These are phyloP conservation scores for Carnegiea gigantea DNA, from an alignment of 179 eudicot genomes.

Conservation along the genomic window DNA sequence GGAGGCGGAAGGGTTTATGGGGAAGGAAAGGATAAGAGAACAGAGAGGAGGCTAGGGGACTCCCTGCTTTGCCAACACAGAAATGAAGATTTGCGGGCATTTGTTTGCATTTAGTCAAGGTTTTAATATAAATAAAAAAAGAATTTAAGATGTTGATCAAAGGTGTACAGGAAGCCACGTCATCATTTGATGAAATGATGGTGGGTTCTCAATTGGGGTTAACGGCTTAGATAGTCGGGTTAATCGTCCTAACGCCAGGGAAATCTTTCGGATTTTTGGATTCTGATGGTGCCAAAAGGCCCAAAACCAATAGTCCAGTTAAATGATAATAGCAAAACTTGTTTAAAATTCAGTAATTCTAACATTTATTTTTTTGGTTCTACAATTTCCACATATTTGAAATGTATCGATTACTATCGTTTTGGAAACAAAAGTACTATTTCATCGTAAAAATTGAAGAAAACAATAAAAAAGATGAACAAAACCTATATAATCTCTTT, in stretches of 20 bases:
- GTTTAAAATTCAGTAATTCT: no score
- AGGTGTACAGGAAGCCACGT: constrained; percentile 6
- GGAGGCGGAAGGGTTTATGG: constrained; percentile 16
- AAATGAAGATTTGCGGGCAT: neutral
- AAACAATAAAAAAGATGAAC: no score
- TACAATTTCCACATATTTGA: no score
- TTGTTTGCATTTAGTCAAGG: neutral
- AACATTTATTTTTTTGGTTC: no score
- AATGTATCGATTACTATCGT: no score
- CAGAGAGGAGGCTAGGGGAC: neutral
- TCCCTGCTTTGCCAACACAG: neutral
- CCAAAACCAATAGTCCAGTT: no score
- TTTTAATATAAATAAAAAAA: neutral
- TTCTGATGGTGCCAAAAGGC: neutral
- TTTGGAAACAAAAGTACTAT: no score
- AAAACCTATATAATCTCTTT: no score
- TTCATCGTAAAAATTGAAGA: no score
- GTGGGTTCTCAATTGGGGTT: neutral
- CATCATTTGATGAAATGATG: neutral
- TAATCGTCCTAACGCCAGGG: neutral
- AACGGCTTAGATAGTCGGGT: constrained; percentile 1
- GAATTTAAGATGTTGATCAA: constrained; percentile 13
- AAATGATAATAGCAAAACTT: no score
- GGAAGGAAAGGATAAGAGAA: constrained; percentile 23
- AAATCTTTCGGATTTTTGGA: neutral